Evolutionary conservation across 2,329 filamentous ascomycete genomes (phyloP).

Genomic region (Coniochaeta sp.): DNA sequence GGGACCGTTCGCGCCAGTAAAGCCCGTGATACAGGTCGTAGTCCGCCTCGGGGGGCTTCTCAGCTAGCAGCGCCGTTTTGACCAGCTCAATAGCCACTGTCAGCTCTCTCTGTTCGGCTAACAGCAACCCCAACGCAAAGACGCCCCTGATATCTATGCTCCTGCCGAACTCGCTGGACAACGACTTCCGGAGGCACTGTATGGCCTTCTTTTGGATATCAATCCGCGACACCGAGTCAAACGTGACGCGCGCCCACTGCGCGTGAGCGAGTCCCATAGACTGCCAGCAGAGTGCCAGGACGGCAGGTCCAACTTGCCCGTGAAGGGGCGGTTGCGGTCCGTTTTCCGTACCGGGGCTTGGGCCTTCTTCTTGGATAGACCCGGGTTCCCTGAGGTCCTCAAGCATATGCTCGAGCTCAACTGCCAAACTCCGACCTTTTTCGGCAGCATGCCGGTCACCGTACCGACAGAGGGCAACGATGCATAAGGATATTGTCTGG

Average conservation of each 20-base stretch:
- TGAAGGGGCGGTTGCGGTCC: conserved; percentile 7
- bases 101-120: conserved; percentile 81
- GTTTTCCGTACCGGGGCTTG: conserved; percentile 11
- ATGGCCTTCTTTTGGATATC: conserved; percentile 74
- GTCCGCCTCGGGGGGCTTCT: conserved; percentile 37
- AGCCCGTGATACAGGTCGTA: conserved; percentile 37
- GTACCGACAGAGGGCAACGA: conserved; percentile 76
- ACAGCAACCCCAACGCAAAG: conserved; percentile 75
- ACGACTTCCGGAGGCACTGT: conserved; percentile 63
- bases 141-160: conserved; percentile 66
- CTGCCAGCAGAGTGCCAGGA: conserved; percentile 68
- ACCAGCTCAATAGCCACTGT: conserved; percentile 74
- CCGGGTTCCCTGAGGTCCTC: conserved; percentile 40
- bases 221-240: conserved; percentile 62
- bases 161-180: conserved; percentile 59
- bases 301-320: conserved; percentile 44
- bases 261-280: conserved; percentile 81
- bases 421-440: conserved; percentile 65
- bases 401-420: conserved; percentile 69
- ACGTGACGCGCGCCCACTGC: conserved; percentile 79
- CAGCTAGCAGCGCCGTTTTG: conserved; percentile 64
- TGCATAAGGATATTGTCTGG: conserved; percentile 70
- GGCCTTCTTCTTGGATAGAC: conserved; percentile 14
- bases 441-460: conserved; percentile 68
- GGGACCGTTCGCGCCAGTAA: conserved; percentile 55